Base-by-base conservation (phyloP, 768 basidiomycete genomes). In the Hericium rajendrae region DNA sequence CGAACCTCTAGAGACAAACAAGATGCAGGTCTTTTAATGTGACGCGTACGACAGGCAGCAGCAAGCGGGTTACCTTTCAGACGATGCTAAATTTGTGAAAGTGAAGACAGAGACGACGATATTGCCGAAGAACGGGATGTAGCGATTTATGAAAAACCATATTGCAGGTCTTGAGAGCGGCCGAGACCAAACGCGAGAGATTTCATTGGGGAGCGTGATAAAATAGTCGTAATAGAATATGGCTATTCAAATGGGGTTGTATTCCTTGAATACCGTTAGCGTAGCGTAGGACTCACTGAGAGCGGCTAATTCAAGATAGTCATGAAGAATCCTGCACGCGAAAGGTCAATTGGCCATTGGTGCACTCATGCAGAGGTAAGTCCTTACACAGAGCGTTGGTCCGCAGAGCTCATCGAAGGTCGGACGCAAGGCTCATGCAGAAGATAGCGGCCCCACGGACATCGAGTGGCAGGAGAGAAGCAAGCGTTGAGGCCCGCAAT, bases 101-200 rank as follows among this genome's bases (percentile, higher is more conserved):
- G 62, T 60, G 32, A 62, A 57, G 10, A 60, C 43, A 28, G 59
- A 55, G 9, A 66, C 59, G 10, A 51, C 59, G 26, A 67, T 64
- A 48, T 68, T 65, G 37, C 73, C 75, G 46, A 77, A 65, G 51
- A 78, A 69, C 2, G 76, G 70, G 32, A 77, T 60, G 56, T 83
- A 83, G 5, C 80, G 76, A 59, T 79, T 79, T 38, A 77, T 50
- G 51, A 78, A 74, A 65, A 82, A 82, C 62, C 74, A 70, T 37
- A 72, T 70, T 2, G 76, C 69, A 54, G 76, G 74, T 9, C 60
- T 52, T 1, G 66, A 69, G 54, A 72, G 73, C 1, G 72, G 72
- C 48, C 71, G 68, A 54, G 66, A 66, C 81, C 81, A 82, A 5
- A 82, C 62, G 53, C 72, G 71, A 15, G 68, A 62, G 39, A 78